Evolutionary conservation across 805 yeast species (phyloP).

Genomic region (Schwanniomyces sp.): DNA sequence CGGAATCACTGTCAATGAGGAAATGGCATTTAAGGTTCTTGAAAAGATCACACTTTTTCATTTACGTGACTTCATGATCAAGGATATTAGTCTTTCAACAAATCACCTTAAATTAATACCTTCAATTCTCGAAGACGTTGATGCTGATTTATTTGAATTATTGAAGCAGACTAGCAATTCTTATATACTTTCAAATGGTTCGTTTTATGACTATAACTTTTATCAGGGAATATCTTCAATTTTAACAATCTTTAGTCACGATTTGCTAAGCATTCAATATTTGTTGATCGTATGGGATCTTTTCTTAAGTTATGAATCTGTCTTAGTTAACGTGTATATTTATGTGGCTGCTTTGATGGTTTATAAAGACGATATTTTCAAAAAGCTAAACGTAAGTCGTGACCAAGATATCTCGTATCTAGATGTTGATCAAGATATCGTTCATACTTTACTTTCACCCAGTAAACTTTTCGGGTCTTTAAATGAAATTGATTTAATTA

Average conservation of each 20-base stretch:
- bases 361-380: conserved; percentile 45
- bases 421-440: conserved; percentile 29
- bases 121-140: conserved; percentile 50
- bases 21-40: conserved; percentile 43
- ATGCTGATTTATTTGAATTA: conserved; percentile 41
- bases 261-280: conserved; percentile 47
- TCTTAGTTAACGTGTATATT: conserved; percentile 55
- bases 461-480: conserved; percentile 24
- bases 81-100: conserved; percentile 63
- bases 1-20: conserved; percentile 18
- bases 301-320: conserved; percentile 55
- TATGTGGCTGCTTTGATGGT: conserved; percentile 56
- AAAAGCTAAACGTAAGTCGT: conserved; percentile 12
- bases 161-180: conserved; percentile 39
- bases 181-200: conserved; percentile 21
- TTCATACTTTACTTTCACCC: conserved; percentile 38
- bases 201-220: conserved; percentile 34
- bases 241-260: conserved; percentile 79
- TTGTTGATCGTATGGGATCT: conserved; percentile 69
- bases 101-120: conserved; percentile 69
- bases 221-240: conserved; percentile 74
- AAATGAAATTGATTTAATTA: conserved; percentile 24
- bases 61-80: conserved; percentile 84
- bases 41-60: conserved; percentile 58
- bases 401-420: conserved; percentile 9